Conservation (phyloP, 805 yeast species). For the Yarrowia bubula region DNA sequence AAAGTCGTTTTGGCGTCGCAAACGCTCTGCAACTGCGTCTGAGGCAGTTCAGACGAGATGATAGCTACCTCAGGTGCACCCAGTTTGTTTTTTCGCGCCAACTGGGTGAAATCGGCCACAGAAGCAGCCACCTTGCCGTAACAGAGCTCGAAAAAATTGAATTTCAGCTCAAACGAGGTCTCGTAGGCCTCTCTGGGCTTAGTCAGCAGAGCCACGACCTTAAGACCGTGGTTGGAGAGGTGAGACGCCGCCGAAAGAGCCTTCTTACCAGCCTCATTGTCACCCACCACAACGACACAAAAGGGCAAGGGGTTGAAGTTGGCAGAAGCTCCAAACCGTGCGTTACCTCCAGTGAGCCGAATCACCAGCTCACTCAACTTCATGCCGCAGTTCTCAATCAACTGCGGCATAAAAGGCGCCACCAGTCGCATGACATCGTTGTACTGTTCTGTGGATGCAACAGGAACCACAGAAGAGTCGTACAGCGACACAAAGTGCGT, state of each 20-base stretch:
- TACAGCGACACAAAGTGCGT: conserved; percentile 26
- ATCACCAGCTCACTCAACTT: conserved; percentile 61
- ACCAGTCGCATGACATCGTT: conserved; percentile 67
- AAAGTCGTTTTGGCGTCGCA: conserved; percentile 11
- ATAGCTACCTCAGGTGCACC: conserved; percentile 14
- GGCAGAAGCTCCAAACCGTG: conserved; percentile 54
- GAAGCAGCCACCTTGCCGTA: conserved; percentile 19
- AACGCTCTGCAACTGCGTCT: not conserved
- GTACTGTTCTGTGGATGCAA: conserved; percentile 73
- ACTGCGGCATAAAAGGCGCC: conserved; percentile 53
- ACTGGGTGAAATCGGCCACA: not conserved
- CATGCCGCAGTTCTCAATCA: conserved; percentile 67
- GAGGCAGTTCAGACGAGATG: not conserved
- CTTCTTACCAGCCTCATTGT: conserved; percentile 64
- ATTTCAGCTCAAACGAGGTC: conserved; percentile 5
- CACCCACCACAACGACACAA: conserved; percentile 69
- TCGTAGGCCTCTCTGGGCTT: conserved; percentile 18
- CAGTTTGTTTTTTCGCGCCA: conserved; percentile 11
- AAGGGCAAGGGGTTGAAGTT: conserved; percentile 81
- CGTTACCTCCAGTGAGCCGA: conserved; percentile 61
- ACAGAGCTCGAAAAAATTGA: conserved; percentile 24
- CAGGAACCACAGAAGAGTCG: conserved; percentile 33
- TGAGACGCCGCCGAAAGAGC: conserved; percentile 80
- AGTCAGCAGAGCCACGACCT: conserved; percentile 54
- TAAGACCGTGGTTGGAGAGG: conserved; percentile 59